Conservation (phyloP, 2,329 filamentous ascomycete species). For the Scopulariopsis brevicaulis region DNA sequence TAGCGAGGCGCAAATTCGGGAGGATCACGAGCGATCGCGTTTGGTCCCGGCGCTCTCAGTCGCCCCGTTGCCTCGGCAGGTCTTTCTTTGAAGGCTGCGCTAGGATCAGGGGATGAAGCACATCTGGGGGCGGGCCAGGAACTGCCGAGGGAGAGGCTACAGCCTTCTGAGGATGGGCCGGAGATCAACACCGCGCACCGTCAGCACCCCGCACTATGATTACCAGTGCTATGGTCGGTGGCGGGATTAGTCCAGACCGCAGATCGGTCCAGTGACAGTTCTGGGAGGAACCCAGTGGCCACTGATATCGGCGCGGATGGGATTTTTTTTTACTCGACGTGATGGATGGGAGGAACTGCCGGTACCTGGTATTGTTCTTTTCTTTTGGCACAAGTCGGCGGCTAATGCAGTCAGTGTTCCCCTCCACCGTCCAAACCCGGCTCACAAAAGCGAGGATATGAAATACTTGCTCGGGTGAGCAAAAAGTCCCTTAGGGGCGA, state of each 20-base stretch:
- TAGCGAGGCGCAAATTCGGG: slow-evolving; percentile 4
- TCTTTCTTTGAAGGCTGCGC: neutral
- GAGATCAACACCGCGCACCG: neutral
- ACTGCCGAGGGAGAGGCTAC: neutral
- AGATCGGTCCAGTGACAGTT: neutral
- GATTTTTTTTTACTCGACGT: neutral
- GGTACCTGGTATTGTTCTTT: neutral
- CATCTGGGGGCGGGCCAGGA: neutral
- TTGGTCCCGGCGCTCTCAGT: slow-evolving; percentile 16
- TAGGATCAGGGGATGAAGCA: neutral
- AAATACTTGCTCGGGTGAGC: neutral
- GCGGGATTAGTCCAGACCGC: neutral
- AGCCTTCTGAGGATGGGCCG: neutral
- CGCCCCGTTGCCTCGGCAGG: neutral
- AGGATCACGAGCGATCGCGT: slow-evolving; percentile 20
- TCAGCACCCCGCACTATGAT: neutral
- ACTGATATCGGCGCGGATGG: neutral
- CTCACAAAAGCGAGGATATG: neutral
- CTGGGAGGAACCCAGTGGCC: neutral
- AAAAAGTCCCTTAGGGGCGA: neutral
- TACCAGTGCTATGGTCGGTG: neutral
- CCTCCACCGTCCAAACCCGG: neutral
- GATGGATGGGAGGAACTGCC: no score
- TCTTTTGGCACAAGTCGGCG: neutral
- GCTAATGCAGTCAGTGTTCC: neutral